These are phyloP conservation scores for Apiotrichum gamsii DNA, from an alignment of 1,284 basidiomycete genomes.

Conservation along the genomic window DNA sequence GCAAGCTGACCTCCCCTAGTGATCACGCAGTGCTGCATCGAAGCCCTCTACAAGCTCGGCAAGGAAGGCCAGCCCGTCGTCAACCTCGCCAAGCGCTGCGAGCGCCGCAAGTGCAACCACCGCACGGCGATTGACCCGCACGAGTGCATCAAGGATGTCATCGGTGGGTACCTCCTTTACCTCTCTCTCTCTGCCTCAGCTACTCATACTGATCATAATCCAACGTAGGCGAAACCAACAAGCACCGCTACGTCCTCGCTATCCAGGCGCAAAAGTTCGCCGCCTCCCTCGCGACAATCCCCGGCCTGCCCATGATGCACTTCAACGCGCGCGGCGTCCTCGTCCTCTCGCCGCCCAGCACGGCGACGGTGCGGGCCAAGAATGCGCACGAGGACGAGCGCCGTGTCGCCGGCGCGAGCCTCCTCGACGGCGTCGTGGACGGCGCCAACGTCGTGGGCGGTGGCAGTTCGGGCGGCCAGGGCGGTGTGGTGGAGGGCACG, in stretches of 20 bases:
- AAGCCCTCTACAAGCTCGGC: conserved; percentile 78
- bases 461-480: conserved; percentile 50
- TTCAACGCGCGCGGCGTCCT: conserved; percentile 79
- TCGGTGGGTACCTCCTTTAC: conserved; percentile 56
- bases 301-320: conserved; percentile 79
- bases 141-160: conserved; percentile 74
- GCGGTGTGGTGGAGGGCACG: conserved; percentile 32
- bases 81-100: conserved; percentile 85
- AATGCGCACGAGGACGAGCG: conserved; percentile 50
- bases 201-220: too few species aligned
- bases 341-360: conserved; percentile 79
- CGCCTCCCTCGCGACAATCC: conserved; percentile 59
- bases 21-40: conserved; percentile 94
- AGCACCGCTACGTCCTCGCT: conserved; percentile 81
- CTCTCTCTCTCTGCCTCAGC: too few species aligned
- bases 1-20: conserved; percentile 54
- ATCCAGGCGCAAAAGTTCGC: conserved; percentile 68
- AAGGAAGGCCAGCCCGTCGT: conserved; percentile 61
- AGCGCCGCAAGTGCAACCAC: conserved; percentile 91
- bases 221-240: conserved; percentile 74
- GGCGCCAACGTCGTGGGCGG: conserved; percentile 54
- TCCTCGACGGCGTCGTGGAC: conserved; percentile 36
- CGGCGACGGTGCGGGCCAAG: conserved; percentile 66
- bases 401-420: conserved; percentile 41
- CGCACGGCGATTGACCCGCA: conserved; percentile 68